Base-by-base conservation (phyloP, 2,329 filamentous ascomycete species). In the Ramularia collo-cygni region DNA sequence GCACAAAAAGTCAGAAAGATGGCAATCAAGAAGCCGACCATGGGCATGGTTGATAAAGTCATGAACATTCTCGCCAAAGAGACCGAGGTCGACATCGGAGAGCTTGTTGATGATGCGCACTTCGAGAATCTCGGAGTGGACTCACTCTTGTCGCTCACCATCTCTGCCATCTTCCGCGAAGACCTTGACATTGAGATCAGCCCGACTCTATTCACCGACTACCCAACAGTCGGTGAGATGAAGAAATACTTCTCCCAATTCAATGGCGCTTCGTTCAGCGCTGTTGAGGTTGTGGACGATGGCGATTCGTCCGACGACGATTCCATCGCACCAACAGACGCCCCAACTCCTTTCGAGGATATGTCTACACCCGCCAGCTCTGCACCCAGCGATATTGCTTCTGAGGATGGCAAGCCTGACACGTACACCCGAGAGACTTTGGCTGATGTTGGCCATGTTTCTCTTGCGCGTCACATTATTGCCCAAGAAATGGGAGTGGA, bases 61-160 rank as follows among this genome's bases (percentile, higher is more conserved):
- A 77, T 81, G 59, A 72, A 75, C 38, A 83, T 80, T 40, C 78
- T 85, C 46, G 76, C 80, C n/a, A 69, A 73, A 27, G 81, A 85
- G 59, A 75, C 75, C 34, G 75, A 76, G 45, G 68, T 80, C 14
- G 71, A 75, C 37, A 68, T 72, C 53, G 66, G 67, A 14, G 76
- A 80, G 54, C 68, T 80, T 37, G 71, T 76, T 9, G 74, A 79
- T 38, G 72, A 76, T 38, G 69, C 76, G 37, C 72, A 74, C 35
- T 79, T 79, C 50, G 74, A 77, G 49, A 76, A 79, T 52, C 70
- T 79, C 16, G 76, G 76, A 43, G 75, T 79, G 21, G 76, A 79
- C 58, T 79, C 76, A 6, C 65, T 79, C 13, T 70, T 79, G 47
- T 77, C 76, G 2, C 55, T 79, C 41, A 78, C 75, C 18, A 76